Evolutionary conservation across 2,329 filamentous ascomycete genomes (phyloP).

Genomic region (Talaromyces albobiverticillius): DNA sequence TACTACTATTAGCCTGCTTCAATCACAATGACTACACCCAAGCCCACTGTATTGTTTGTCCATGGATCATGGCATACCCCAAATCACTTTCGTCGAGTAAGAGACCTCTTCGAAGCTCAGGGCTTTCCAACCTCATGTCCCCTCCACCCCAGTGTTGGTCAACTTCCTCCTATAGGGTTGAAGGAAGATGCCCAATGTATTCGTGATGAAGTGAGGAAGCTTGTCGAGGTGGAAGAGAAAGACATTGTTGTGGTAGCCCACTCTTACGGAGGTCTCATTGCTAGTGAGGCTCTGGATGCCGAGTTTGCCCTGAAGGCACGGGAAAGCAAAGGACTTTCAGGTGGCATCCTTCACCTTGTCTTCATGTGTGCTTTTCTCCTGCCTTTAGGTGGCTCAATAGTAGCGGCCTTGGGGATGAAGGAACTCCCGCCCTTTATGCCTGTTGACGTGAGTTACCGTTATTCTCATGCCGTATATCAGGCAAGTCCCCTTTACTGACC

Average conservation of each 20-base stretch:
- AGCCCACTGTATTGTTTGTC: background rate
- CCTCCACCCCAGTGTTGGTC: background rate
- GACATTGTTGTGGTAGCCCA: background rate
- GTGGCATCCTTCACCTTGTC: background rate
- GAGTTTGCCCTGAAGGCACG: background rate
- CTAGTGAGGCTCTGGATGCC: background rate
- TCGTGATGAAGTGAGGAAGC: background rate
- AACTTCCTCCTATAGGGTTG: background rate
- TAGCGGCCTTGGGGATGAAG: conserved; percentile 8
- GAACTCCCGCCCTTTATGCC: conserved; percentile 12
- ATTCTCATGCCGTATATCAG: background rate
- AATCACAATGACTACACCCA: background rate
- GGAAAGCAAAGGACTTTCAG: background rate
- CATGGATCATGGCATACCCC: background rate
- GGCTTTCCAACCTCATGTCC: background rate
- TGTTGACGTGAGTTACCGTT: conserved; percentile 8
- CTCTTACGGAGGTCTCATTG: background rate
- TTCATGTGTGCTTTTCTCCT: conserved; percentile 1
- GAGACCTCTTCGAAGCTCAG: background rate
- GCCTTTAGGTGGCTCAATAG: conserved; percentile 5
- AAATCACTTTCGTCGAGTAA: background rate
- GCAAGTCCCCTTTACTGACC: background rate
- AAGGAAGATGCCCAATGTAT: background rate
- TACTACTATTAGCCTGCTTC: too few relatives aligned
- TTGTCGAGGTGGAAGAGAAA: background rate